Evolutionary conservation across 2,329 filamentous ascomycete species (phyloP), one percentile per base, ranked within the genome.

Genomic region (Endothia cerciana): DNA sequence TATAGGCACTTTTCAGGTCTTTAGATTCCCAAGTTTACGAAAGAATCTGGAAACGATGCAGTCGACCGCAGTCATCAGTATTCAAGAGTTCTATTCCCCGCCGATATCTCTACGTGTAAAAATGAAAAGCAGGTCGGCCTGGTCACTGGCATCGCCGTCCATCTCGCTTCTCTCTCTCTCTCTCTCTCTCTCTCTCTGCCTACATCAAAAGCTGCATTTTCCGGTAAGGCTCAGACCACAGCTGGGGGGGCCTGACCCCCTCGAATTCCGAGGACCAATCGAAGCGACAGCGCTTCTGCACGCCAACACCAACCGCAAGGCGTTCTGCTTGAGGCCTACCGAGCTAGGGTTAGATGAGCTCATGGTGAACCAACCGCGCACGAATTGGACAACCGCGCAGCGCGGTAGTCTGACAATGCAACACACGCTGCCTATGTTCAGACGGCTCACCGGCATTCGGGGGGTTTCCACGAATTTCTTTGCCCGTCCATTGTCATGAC

Each of bases 231-330:
- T 22, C 11, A 43, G 7, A 43, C 41, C 19, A 15, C 19, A 15
- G 4, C 13, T 43, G 4, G 4, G 13, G 6, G 41, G 13, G n/a
- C n/a, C 5, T 43, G 41, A 4, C 6, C 13, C 28, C 51, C 28
- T 28, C 17, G 7, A 10, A 25, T 17, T 33, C 10, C 40, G 28
- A 2, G 17, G 28, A 11, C 57, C 40, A 60, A 60, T 60, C 25
- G 40, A 63, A 45, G n/a, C 38, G 25, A 33, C 38, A 41, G 25
- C 22, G 10, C 25, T 45, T 17, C 57, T 60, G 57, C 40, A 60
- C 38, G 57, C 41, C 40, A 25, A 25, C 1, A 33, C 57, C 57
- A 60, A 60, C 57, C 57, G 57, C 36, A 11, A 43, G 57, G 25
- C 36, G 10, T 58, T 15, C 38, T 60, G 57, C 40, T 3, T 43